Conservation (phyloP, 148 eudicot genomes). For the Mesembryanthemum crystallinum region DNA sequence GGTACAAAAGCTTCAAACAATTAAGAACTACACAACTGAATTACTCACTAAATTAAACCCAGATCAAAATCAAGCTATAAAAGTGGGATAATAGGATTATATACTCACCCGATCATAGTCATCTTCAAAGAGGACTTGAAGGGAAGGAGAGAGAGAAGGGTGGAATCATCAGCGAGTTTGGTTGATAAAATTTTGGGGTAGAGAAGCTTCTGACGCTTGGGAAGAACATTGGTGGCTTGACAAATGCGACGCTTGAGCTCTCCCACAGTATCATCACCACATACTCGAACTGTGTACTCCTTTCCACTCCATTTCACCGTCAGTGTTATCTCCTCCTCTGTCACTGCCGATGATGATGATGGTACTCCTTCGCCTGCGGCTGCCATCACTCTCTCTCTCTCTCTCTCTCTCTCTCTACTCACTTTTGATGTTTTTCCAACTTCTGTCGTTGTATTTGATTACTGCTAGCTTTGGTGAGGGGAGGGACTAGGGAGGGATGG, state of each 20-base stretch:
- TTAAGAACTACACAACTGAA: no score
- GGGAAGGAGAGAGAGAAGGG: conserved; percentile 64
- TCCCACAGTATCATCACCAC: conserved; percentile 84
- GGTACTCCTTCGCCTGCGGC: conserved; percentile 33
- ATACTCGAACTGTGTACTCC: conserved; percentile 80
- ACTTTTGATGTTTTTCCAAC: no score
- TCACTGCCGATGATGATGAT: conserved; percentile 31
- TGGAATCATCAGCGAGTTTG: conserved; percentile 73
- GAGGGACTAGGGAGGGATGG: no score
- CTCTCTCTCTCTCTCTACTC: background rate
- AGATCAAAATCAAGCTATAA: no score
- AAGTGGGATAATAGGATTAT: no score
- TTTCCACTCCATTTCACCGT: conserved; percentile 95
- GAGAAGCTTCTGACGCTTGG: conserved; percentile 93
- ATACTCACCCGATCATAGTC: conserved; percentile 83
- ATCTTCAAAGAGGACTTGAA: conserved; percentile 85
- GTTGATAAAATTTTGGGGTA: conserved; percentile 70
- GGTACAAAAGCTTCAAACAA: no score
- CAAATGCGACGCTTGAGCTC: conserved; percentile 91
- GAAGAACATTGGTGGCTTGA: conserved; percentile 73
- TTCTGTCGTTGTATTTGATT: no score
- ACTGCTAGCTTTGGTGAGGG: no score
- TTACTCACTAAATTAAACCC: no score
- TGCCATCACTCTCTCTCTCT: conserved; percentile 17
- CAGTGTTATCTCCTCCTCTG: conserved; percentile 86